A percentile compares a stretch with the other conserved stretches of the same genome.
These are phyloP conservation scores for Globisporangium acanthophoron DNA, from an alignment of 352 stramenopile species.

Conservation along the genomic window DNA sequence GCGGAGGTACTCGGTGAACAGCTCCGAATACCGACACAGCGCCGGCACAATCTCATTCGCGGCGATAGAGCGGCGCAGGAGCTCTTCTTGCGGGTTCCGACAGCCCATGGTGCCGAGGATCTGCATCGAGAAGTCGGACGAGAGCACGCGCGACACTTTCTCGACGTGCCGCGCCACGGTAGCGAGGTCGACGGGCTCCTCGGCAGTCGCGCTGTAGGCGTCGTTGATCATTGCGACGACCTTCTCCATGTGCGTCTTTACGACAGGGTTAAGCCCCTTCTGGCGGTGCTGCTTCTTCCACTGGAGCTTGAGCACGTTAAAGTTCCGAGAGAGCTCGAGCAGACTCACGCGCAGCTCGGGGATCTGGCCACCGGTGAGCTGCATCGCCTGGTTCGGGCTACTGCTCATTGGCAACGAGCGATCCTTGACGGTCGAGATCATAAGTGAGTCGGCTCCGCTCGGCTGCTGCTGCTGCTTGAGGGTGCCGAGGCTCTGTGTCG, in stretches of 20 bases:
- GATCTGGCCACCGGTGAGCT: conserved; percentile 35
- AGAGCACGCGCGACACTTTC: conserved; percentile 46
- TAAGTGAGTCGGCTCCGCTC: conserved; percentile 4
- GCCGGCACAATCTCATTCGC: conserved; percentile 30
- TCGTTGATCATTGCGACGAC: conserved; percentile 62
- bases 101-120: conserved; percentile 42
- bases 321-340: conserved; percentile 62
- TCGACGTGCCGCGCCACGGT: conserved; percentile 40
- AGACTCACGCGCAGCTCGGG: conserved; percentile 66
- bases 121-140: conserved; percentile 65
- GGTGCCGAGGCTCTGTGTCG: neutral
- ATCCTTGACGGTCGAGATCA: conserved; percentile 8
- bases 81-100: conserved; percentile 21
- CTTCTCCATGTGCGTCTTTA: conserved; percentile 66
- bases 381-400: conserved; percentile 3
- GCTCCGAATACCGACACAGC: conserved; percentile 47
- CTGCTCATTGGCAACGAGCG: neutral
- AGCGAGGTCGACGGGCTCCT: conserved; percentile 52
- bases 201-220: conserved; percentile 51
- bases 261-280: conserved; percentile 38
- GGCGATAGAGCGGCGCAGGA: conserved; percentile 22
- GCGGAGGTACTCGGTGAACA: conserved; percentile 47
- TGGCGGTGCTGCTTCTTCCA: conserved; percentile 48
- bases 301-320: conserved; percentile 58
- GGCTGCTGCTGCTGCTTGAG: neutral